Conservation (phyloP, 2,329 filamentous ascomycete species). For the Fusarium sp. region DNA sequence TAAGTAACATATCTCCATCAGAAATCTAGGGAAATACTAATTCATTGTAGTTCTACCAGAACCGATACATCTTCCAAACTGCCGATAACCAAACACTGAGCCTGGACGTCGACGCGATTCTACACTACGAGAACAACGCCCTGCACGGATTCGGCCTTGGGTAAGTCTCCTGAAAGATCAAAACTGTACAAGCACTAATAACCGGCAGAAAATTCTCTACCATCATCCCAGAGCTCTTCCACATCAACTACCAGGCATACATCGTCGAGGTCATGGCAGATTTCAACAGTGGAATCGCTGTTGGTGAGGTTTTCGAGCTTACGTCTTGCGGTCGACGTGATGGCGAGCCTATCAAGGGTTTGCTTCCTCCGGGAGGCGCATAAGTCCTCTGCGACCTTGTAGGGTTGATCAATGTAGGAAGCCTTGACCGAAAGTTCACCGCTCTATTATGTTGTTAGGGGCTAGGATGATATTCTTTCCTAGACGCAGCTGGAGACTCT, state of each 20-base stretch:
- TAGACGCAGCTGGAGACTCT: background rate
- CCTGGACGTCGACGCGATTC: conserved; percentile 5
- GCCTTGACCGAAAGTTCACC: background rate
- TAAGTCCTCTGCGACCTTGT: background rate
- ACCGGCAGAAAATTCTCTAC: background rate
- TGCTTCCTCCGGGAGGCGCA: background rate
- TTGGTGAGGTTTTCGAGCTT: background rate
- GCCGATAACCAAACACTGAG: background rate
- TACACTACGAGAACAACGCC: conserved; percentile 19
- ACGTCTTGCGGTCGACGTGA: background rate
- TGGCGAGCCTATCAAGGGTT: background rate
- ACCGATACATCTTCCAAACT: conserved; percentile 3
- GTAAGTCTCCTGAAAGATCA: background rate
- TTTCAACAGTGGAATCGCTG: background rate
- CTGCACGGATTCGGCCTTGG: conserved; percentile 13
- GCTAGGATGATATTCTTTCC: background rate
- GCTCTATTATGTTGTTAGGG: too few relatives aligned
- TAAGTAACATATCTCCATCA: background rate
- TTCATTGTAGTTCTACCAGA: background rate
- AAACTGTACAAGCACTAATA: background rate
- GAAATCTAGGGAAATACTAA: background rate
- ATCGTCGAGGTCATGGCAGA: conserved; percentile 8
- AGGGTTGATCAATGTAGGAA: background rate
- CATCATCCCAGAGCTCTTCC: background rate
- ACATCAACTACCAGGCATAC: conserved; percentile 9